Percentiles rank a stretch among this genome's conserved stretches.
phyloP scores from a whole-genome alignment of 192 early-diverging fungal species.

The Chytriomyces hyalinus region DNA sequence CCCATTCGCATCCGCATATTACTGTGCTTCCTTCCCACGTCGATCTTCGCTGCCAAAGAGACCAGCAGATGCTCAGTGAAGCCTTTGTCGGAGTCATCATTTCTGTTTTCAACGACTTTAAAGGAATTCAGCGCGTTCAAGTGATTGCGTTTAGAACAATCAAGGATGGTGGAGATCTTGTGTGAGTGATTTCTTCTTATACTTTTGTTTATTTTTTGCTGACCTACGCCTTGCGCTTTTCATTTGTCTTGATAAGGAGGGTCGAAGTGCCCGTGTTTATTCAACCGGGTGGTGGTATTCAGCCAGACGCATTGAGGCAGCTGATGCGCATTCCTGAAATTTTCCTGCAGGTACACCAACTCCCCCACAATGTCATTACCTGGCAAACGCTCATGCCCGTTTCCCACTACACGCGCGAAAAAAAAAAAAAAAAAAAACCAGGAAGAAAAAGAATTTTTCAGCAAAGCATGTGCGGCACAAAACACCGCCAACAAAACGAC shows the following conservation, averaged over 20 bases:
- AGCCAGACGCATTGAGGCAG: constrained; percentile 2
- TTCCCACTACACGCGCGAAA: neutral
- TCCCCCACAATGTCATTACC: neutral
- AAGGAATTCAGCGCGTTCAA: constrained; percentile 36
- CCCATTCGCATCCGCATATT: constrained; percentile 56
- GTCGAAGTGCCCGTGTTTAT: constrained; percentile 34
- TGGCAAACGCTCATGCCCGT: neutral
- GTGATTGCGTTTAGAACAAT: constrained; percentile 48
- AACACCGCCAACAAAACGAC: neutral
- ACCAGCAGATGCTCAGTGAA: constrained; percentile 48
- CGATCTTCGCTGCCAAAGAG: constrained; percentile 49
- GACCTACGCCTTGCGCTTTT: neutral
- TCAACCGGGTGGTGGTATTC: constrained; percentile 12
- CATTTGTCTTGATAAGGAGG: constrained; percentile 21
- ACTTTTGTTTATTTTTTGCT: constrained; percentile 21
- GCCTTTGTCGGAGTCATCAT: constrained; percentile 53
- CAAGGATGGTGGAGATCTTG: constrained; percentile 19
- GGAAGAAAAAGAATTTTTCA: constrained; percentile 27
- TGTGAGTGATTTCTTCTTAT: neutral
- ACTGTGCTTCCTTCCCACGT: constrained; percentile 54
- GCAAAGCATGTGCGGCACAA: neutral
- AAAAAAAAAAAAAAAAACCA: neutral
- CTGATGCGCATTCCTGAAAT: constrained; percentile 31
- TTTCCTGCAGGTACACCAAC: constrained; percentile 7
- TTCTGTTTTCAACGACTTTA: constrained; percentile 48